Conservation (phyloP, 495 filamentous ascomycete species). For the Clavariopsis aquatica region DNA sequence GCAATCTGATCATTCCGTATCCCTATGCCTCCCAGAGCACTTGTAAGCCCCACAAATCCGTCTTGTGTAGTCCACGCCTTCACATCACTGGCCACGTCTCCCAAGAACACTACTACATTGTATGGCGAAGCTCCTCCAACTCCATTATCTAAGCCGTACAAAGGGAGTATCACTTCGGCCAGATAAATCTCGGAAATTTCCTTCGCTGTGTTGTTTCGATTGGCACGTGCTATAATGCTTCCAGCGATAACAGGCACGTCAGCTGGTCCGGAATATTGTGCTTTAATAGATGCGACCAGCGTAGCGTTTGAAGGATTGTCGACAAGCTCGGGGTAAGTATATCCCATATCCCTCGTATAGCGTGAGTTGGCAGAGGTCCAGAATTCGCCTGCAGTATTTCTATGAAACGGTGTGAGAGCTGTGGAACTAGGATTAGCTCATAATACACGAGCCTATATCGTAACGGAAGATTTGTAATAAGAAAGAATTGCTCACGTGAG, state of each 20-base stretch:
- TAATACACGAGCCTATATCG: background rate
- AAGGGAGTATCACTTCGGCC: conserved; percentile 58
- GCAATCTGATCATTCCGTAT: conserved; percentile 41
- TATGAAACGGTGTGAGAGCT: conserved; percentile 51
- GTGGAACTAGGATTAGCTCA: background rate
- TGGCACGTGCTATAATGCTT: conserved; percentile 42
- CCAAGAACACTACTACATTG: conserved; percentile 62
- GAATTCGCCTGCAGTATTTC: conserved; percentile 40
- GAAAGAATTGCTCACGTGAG: conserved; percentile 39
- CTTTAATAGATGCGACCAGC: conserved; percentile 13
- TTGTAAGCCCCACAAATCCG: conserved; percentile 56
- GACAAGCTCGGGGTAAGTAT: conserved; percentile 61
- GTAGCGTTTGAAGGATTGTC: conserved; percentile 22
- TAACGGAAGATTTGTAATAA: background rate
- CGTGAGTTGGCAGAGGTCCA: conserved; percentile 45
- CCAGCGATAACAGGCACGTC: conserved; percentile 13
- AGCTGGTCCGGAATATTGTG: conserved; percentile 13
- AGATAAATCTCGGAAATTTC: conserved; percentile 47
- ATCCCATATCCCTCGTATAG: conserved; percentile 49
- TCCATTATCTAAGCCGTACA: conserved; percentile 51
- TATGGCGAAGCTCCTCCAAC: conserved; percentile 46
- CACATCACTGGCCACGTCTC: conserved; percentile 47
- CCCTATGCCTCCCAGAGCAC: conserved; percentile 45
- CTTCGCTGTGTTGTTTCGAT: background rate
- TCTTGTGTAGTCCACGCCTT: conserved; percentile 48